phyloP scores from a whole-genome alignment of 192 early-diverging fungal species.

The Gaertneriomyces semiglobifer region DNA sequence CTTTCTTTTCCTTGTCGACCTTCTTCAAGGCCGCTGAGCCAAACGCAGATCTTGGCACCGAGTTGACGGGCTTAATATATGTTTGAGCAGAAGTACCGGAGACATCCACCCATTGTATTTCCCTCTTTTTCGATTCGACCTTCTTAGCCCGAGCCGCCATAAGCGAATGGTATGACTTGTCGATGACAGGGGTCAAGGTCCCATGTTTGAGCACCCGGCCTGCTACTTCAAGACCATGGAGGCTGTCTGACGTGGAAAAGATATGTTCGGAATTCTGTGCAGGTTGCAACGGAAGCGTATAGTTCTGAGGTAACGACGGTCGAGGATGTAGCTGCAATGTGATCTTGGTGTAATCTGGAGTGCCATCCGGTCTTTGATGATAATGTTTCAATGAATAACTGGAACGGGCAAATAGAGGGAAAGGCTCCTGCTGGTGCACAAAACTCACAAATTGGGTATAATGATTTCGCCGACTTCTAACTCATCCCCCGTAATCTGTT shows the following conservation, averaged over 20 bases:
- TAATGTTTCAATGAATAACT: no score
- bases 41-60: conserved; percentile 1
- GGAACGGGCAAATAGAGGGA: no score
- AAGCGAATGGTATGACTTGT: conserved; percentile 35
- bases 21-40: conserved; percentile 12
- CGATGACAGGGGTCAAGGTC: conserved; percentile 36
- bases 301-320: conserved; percentile 41
- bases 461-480: no score
- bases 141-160: conserved; percentile 16
- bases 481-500: no score
- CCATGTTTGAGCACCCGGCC: conserved; percentile 46
- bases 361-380: no score
- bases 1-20: conserved; percentile 63
- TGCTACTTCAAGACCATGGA: conserved; percentile 35
- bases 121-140: conserved; percentile 16
- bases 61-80: conserved; percentile 20
- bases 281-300: conserved; percentile 70
- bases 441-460: no score
- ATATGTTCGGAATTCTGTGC: conserved; percentile 63
- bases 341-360: no score
- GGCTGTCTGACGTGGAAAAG: conserved; percentile 58
- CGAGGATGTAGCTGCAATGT: no score
- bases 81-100: conserved; percentile 2
- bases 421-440: no score
- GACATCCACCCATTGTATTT: conserved; percentile 9